Evolutionary conservation across 495 filamentous ascomycete species (phyloP).

Genomic region (Podospora tetraspora): DNA sequence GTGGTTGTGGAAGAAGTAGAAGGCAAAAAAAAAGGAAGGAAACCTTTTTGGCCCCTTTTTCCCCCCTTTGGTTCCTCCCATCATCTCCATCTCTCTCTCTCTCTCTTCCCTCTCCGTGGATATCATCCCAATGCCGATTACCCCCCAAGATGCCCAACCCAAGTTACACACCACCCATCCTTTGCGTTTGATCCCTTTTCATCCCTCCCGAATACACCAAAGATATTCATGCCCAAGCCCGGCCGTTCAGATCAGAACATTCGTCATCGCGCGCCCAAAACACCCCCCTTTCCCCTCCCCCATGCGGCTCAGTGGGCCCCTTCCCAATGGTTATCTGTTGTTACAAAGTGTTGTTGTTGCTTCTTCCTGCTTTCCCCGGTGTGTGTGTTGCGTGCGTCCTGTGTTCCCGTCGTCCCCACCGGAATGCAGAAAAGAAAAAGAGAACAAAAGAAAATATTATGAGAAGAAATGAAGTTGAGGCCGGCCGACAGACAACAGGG

Average conservation of each 20-base stretch:
- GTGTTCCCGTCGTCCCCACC: not conserved
- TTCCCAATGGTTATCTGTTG: not conserved
- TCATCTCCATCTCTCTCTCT: not conserved
- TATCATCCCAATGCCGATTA: not conserved
- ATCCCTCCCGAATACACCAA: slow-evolving; percentile 1
- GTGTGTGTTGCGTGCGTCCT: not conserved
- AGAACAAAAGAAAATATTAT: not conserved
- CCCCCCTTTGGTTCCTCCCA: not conserved
- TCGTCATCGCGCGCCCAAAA: not conserved
- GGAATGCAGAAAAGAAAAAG: slow-evolving; percentile 2
- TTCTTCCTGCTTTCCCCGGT: not conserved
- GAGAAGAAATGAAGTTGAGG: not conserved
- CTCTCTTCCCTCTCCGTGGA: not conserved
- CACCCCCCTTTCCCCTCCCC: not conserved
- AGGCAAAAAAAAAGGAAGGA: not conserved
- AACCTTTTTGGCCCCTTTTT: not conserved
- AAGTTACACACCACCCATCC: not conserved
- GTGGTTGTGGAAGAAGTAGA: not conserved
- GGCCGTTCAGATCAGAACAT: slow-evolving; percentile 21
- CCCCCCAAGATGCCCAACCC: not conserved
- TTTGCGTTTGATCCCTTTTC: not conserved
- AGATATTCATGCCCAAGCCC: slow-evolving; percentile 1
- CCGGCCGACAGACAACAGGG: slow-evolving; percentile 3
- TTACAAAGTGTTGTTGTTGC: not conserved
- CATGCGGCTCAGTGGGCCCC: not conserved